phyloP scores from a whole-genome alignment of 805 yeast species.

The Schwanniomyces vanrijiae region DNA sequence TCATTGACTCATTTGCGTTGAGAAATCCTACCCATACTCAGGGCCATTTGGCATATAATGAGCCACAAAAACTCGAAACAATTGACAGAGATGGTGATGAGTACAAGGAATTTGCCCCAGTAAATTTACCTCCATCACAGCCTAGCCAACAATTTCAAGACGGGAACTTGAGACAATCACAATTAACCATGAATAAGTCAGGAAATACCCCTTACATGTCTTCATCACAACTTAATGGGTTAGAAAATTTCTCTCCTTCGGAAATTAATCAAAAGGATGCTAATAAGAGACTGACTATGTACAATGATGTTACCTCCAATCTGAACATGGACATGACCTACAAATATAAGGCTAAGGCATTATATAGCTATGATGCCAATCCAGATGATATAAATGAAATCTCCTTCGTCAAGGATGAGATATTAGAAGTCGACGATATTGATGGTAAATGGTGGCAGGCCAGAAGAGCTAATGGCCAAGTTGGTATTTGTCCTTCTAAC shows the following conservation, averaged over 20 bases:
- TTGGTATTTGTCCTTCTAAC: conserved; percentile 95
- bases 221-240: conserved; percentile 58
- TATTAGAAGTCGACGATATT: conserved; percentile 88
- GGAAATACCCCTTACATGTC: conserved; percentile 43
- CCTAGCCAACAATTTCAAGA: conserved; percentile 24
- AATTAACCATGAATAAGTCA: conserved; percentile 28
- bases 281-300: conserved; percentile 22
- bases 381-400: conserved; percentile 93
- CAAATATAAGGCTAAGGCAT: conserved; percentile 82
- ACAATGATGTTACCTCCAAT: conserved; percentile 17
- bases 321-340: conserved; percentile 45
- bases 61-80: conserved; percentile 8
- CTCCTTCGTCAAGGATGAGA: conserved; percentile 85
- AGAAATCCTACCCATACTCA: conserved; percentile 40
- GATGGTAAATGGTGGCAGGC: conserved; percentile 99
- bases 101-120: conserved; percentile 22
- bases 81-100: conserved; percentile 26
- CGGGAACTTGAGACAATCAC: conserved; percentile 35
- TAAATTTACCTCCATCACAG: conserved; percentile 7
- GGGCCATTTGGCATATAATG: conserved; percentile 31
- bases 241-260: conserved; percentile 51
- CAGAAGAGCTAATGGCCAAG: conserved; percentile 81
- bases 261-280: conserved; percentile 30
- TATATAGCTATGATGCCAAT: conserved; percentile 84
- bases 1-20: conserved; percentile 78